Evolutionary conservation across 176 grass and related monocot species (phyloP).

Genomic region (Lolium multiflorum): DNA sequence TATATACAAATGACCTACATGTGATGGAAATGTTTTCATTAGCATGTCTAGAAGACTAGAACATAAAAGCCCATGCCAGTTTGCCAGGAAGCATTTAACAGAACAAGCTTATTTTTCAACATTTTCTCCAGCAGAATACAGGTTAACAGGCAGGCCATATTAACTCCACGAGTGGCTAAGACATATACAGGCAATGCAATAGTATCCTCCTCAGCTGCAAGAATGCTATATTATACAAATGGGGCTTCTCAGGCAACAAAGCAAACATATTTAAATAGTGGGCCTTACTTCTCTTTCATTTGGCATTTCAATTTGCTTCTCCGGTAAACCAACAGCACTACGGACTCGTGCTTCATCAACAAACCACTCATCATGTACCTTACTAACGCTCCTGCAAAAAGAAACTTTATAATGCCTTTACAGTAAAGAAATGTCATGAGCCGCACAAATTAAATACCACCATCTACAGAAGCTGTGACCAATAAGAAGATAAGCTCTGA

Average conservation of each 20-base stretch:
- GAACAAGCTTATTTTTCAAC: constrained; percentile 35
- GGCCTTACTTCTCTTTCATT: constrained; percentile 85
- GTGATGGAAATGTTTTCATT: constrained; percentile 8
- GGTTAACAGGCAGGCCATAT: not conserved
- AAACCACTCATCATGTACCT: constrained; percentile 99
- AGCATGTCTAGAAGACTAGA: constrained; percentile 28
- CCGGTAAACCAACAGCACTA: constrained; percentile 79
- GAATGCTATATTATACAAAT: constrained; percentile 11
- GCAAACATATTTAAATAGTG: constrained; percentile 42
- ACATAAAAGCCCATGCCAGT: constrained; percentile 14
- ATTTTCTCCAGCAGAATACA: constrained; percentile 25
- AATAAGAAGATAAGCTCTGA: constrained; percentile 6
- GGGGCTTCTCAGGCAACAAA: constrained; percentile 4
- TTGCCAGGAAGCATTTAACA: constrained; percentile 18
- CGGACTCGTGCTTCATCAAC: constrained; percentile 94
- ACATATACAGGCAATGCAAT: not conserved
- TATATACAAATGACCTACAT: constrained; percentile 29
- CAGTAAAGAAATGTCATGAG: constrained; percentile 17
- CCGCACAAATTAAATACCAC: constrained; percentile 25
- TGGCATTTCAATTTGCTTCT: constrained; percentile 64
- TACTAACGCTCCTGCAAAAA: constrained; percentile 87
- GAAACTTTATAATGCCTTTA: constrained; percentile 36
- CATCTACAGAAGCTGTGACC: not conserved
- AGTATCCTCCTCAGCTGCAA: not conserved
- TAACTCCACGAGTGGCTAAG: not conserved